These are phyloP conservation scores for Didymella sp. DNA, from an alignment of 2,329 filamentous ascomycete genomes.

Conservation along the genomic window DNA sequence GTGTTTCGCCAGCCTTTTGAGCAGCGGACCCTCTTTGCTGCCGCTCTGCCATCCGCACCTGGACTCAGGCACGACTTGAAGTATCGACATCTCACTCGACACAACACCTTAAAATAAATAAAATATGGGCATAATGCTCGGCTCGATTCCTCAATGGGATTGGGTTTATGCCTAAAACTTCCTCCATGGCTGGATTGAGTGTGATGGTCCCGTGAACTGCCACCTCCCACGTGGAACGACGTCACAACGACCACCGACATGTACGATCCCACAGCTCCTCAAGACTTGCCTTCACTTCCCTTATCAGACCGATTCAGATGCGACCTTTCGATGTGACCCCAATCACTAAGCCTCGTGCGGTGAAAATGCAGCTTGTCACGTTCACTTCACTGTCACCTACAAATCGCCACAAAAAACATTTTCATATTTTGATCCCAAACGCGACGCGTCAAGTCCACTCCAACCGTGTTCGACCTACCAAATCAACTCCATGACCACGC, in stretches of 20 bases:
- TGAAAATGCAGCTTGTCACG: conserved; percentile 4
- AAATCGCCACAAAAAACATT: neutral
- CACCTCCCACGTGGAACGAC: neutral
- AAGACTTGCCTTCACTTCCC: neutral
- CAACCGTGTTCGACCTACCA: neutral
- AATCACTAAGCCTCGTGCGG: neutral
- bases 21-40: conserved; percentile 12
- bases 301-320: neutral
- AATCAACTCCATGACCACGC: neutral
- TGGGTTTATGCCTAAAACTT: conserved; percentile 40
- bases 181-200: neutral
- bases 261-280: neutral
- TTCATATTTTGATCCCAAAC: neutral
- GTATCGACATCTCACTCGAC: conserved; percentile 31
- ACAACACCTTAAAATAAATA: conserved; percentile 30
- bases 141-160: conserved; percentile 23
- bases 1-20: conserved; percentile 11
- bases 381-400: conserved; percentile 10
- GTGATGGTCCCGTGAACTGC: neutral
- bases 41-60: conserved; percentile 17
- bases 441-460: neutral
- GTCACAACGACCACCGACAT: neutral
- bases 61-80: conserved; percentile 37
- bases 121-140: conserved; percentile 47
- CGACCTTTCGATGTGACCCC: neutral